Evolutionary conservation across 1,139 yeast genomes (phyloP).

Genomic region (Sugiyamaella paludigena): DNA sequence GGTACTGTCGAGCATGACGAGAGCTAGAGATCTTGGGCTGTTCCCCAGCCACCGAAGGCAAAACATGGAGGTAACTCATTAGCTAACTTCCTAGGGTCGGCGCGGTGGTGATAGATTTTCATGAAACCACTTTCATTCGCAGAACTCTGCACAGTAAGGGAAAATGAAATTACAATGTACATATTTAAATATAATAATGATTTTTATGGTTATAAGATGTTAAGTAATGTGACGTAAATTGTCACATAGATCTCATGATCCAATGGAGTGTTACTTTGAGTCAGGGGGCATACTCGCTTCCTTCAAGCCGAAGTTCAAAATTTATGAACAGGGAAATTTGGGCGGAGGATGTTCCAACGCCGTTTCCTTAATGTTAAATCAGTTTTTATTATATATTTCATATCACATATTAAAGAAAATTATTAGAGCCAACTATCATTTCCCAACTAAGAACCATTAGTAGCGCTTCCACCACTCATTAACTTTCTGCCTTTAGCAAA

Average conservation of each 20-base stretch:
- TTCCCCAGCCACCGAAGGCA: too few species aligned
- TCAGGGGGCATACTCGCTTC: too few species aligned
- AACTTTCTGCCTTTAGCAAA: conserved; percentile 37
- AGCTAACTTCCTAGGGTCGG: conserved; percentile 21
- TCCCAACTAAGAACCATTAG: not conserved
- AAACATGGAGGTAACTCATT: too few species aligned
- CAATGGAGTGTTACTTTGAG: too few species aligned
- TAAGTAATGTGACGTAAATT: not conserved
- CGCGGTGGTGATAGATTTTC: conserved; percentile 27
- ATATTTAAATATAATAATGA: conserved; percentile 9
- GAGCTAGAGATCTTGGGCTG: too few species aligned
- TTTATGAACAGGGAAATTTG: too few species aligned
- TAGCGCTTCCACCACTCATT: conserved; percentile 20
- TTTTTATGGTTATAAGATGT: not conserved
- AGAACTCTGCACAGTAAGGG: too few species aligned
- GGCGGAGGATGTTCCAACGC: too few species aligned
- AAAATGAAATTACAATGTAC: conserved; percentile 4
- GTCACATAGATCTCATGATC: too few species aligned
- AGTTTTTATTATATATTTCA: not conserved
- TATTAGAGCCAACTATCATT: not conserved
- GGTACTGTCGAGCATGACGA: too few species aligned
- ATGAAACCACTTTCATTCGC: conserved; percentile 1
- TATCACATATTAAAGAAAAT: not conserved
- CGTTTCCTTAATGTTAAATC: too few species aligned
- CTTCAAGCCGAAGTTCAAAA: too few species aligned